Evolutionary conservation across 805 yeast genomes (phyloP).

Genomic region (Tetrapisispora iriomotensis): DNA sequence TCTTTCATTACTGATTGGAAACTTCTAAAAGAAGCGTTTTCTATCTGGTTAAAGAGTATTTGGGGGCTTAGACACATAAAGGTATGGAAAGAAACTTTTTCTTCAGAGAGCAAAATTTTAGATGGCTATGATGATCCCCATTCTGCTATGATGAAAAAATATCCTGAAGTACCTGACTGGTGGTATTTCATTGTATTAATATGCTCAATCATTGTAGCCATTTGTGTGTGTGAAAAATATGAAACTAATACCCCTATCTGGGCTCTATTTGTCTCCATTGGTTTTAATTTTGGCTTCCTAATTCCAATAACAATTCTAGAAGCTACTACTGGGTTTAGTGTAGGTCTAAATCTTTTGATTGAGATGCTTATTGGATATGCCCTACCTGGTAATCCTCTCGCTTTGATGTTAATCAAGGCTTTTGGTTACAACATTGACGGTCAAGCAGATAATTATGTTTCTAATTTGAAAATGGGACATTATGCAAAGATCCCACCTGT

Average conservation of each 20-base stretch:
- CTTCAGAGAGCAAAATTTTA: constrained; percentile 20
- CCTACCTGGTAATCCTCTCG: constrained; percentile 45
- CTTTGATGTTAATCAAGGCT: constrained; percentile 42
- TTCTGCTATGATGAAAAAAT: constrained; percentile 44
- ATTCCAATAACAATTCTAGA: constrained; percentile 42
- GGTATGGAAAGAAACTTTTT: constrained; percentile 24
- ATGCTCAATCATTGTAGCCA: constrained; percentile 33
- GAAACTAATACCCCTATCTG: constrained; percentile 48
- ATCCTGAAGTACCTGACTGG: constrained; percentile 69
- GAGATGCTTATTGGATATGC: constrained; percentile 51
- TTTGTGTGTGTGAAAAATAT: constrained; percentile 32
- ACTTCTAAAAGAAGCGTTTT: constrained; percentile 30
- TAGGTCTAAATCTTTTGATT: constrained; percentile 44
- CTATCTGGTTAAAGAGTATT: constrained; percentile 17
- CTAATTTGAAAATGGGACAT: constrained; percentile 48
- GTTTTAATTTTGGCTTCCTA: constrained; percentile 40
- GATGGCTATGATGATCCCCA: constrained; percentile 40
- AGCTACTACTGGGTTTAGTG: constrained; percentile 38
- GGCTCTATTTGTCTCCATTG: constrained; percentile 46
- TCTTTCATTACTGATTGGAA: constrained; percentile 38
- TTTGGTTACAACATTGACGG: constrained; percentile 51
- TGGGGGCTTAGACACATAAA: constrained; percentile 9
- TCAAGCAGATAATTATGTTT: constrained; percentile 53
- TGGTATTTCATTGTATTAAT: constrained; percentile 34
- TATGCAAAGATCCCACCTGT: constrained; percentile 51